A percentile compares a stretch with the other conserved stretches of the same genome.
Evolutionary conservation across 1,284 basidiomycete species (phyloP).

Genomic region (Tausonia pullulans): DNA sequence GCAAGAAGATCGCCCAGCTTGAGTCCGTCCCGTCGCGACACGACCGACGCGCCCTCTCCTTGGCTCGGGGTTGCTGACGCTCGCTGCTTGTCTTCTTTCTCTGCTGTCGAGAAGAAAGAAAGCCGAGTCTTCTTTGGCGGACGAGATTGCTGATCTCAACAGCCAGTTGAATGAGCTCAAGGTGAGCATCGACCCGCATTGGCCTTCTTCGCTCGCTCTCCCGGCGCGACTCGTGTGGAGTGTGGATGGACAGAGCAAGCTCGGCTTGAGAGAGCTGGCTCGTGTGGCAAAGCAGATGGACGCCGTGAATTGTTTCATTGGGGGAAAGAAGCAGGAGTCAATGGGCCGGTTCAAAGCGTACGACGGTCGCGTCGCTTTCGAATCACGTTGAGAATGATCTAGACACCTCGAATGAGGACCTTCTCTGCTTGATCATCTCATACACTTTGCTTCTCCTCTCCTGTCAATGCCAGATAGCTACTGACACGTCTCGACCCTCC

Average conservation of each 20-base stretch:
- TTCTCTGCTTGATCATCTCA: no score
- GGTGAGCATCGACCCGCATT: neutral
- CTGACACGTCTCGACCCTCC: neutral
- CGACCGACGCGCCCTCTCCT: neutral
- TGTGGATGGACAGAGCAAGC: no score
- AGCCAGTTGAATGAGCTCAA: slow-evolving; percentile 2
- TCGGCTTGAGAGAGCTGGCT: no score
- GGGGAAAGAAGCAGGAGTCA: no score
- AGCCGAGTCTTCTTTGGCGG: neutral
- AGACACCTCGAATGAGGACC: no score
- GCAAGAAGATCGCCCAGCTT: slow-evolving; percentile 9
- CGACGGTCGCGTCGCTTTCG: no score
- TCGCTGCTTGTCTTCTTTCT: neutral
- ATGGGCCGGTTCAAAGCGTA: no score
- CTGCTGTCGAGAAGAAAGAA: neutral
- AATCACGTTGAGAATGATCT: no score
- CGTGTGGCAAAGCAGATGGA: no score
- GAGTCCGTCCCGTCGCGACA: neutral
- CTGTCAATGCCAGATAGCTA: neutral
- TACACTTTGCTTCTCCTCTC: neutral
- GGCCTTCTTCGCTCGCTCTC: neutral
- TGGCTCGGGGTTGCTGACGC: neutral
- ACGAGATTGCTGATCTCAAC: neutral
- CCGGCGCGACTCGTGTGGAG: neutral
- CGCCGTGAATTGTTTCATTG: no score